Evolutionary conservation across 495 filamentous ascomycete species (phyloP), one percentile per base, ranked within the genome.

Genomic region (Podospora pseudopauciseta): DNA sequence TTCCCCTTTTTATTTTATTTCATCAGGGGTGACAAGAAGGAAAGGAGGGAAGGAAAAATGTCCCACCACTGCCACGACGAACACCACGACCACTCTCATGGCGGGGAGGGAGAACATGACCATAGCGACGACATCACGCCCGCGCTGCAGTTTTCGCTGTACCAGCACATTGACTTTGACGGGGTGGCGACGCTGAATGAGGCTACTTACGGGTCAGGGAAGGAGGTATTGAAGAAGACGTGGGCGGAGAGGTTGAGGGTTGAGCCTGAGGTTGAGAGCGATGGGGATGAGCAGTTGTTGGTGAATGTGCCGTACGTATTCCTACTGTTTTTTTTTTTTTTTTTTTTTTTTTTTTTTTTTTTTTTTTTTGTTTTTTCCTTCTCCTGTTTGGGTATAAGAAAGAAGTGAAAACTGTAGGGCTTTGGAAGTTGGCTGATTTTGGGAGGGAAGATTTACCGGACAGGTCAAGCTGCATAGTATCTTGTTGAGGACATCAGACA

Each of bases 41-140:
- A 23, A 23, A 23, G 23, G 23, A 23, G 23, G 23, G 23, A 23
- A 3, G 57, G 23, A 23, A 75, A 67, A 60, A 86, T 86, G 84
- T 83, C 80, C 23, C 72, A 76, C 65, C 76, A 79, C 69, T 80
- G 80, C 67, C 81, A 80, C 73, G 75, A 81, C 66, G 80, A 84
- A 62, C 80, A 83, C 63, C 62, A 49, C 66, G 76, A 83, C 70
- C 62, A 49, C 66, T 75, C 82, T 71, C 72, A 73, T 56, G 74
- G 75, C 19, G 67, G 61, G 64, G 66, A 71, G 26, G 71, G 73
- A 57, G 79, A 75, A 4, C 91, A 97, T 75, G 91, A 93, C 75
- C 92, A 96, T 77, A 87, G 90, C 23, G 94, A 97, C 79, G 96
- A 99, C 78, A 86, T 96, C 72, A 91, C 90, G 5, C 94, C 94